Base-by-base conservation (phyloP, 83 land plant genomes). In the Picea mariana region DNA sequence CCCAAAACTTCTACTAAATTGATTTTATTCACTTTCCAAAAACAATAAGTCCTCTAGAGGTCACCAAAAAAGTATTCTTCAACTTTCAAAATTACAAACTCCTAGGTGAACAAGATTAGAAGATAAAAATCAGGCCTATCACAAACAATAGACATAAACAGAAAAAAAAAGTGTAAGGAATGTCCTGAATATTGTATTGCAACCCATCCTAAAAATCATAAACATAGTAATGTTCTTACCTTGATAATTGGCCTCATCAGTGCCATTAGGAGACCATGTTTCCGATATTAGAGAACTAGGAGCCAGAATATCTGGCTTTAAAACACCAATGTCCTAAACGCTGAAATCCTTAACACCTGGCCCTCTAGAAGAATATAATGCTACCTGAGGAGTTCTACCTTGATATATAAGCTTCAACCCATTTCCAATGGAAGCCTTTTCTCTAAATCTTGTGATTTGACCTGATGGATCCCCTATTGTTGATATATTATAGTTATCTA, bases 211-310 rank as follows among this genome's bases (percentile, higher is more conserved):
- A 73, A 16, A 17, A 75, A 12, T 31, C 34, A 31, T 0, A 31
- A 31, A 31, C 34, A 31, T 2, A 34, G 18, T 12, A 40, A 15
- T 80, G 77, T 44, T 12, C 80, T 80, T 89, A 97, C 99, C 99
- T 52, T 84, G 60, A 77, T 90, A 97, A 75, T 95, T 86, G 44
- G 91, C 79, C 47, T 97, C 95, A 86, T 97, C 99, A 3, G 92
- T 93, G 24, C 99, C 96, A 87, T 87, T 89, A 47, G 98, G 96
- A 62, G 98, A 84, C 99, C 99, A 97, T 15, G 99, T 98, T 52
- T 95, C 94, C 99, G 98, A 97, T 81, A 97, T 97, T 5, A 97
- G 90, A 75, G 89, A 87, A 38, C 99, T 98, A 62, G 99, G 99
- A 77, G 98, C 98, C 58, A 97, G 75, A 71, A 97, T 95, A 68